phyloP scores from a whole-genome alignment of 768 basidiomycete species.

The Trametopsis cervina region DNA sequence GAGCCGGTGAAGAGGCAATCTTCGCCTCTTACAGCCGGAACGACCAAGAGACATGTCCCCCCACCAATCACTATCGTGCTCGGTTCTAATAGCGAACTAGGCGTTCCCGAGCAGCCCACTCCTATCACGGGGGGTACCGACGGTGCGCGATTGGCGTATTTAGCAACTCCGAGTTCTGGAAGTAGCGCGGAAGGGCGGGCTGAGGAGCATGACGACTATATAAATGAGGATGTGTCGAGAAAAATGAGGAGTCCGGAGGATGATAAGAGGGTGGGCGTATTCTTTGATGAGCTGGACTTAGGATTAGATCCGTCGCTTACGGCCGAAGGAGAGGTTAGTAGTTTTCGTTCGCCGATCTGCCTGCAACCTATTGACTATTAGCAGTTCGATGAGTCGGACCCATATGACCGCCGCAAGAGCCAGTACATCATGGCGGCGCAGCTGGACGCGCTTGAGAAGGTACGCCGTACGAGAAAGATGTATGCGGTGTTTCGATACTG shows the following conservation, averaged over 20 bases:
- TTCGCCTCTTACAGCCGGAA: conserved; percentile 26
- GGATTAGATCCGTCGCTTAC: conserved; percentile 36
- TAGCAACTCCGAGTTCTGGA: conserved; percentile 22
- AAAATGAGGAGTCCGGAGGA: conserved; percentile 29
- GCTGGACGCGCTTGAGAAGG: conserved; percentile 77
- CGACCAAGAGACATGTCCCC: conserved; percentile 39
- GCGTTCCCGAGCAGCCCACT: conserved; percentile 30
- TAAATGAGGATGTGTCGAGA: conserved; percentile 12
- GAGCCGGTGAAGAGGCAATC: conserved; percentile 27
- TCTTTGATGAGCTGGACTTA: conserved; percentile 41
- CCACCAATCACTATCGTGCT: conserved; percentile 40
- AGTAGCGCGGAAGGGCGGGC: conserved; percentile 12
- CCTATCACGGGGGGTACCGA: conserved; percentile 29
- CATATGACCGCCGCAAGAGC: conserved; percentile 67
- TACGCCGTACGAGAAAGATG: conserved; percentile 19
- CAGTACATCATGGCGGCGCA: conserved; percentile 69
- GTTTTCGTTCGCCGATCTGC: background rate
- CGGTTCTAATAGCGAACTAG: conserved; percentile 22
- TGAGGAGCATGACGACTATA: conserved; percentile 10
- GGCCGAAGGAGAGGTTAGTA: conserved; percentile 31
- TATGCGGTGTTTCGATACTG: background rate
- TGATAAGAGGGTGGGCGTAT: conserved; percentile 38
- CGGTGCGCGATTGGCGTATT: conserved; percentile 41
- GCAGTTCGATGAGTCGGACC: conserved; percentile 65
- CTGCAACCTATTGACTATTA: conserved; percentile 15